Evolutionary conservation across 345 rosid species (phyloP), one percentile per base, ranked within the genome.

Genomic region (Camelina hispida): DNA sequence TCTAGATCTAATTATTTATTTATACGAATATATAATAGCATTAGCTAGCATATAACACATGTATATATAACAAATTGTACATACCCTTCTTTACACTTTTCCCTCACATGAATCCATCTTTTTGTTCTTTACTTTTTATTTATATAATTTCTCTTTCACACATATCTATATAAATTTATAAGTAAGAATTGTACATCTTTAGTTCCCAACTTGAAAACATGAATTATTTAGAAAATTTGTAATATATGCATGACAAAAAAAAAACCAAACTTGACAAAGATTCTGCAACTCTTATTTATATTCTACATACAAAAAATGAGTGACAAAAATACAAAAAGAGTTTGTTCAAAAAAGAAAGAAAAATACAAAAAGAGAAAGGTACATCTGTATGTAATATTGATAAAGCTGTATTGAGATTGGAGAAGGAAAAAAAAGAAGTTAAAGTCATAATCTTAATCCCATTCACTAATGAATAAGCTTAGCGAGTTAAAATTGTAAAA

Each of bases 91-190:
- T 68, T 73, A 37, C 75, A 73, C 81, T 79, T 79, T 79, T 68
- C 81, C 79, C 71, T 54, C 75, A 72, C 75, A 73, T 79, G 74
- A 79, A 73, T 73, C 71, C 70, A 34, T 79, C 79, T 73, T 73
- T 79, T 73, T 67, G 81, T 79, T 79, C 81, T 73, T 67, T 68
- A 11, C 73, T 68, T 47, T 42, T 48, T 72, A 22, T 9, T 34
- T 7, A 6, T 34, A 6, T 34, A 34, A n/a, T 54, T 51, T 61
- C 13, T 72, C 63, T 71, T 71, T 72, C 61, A 62, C 54, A 70
- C 60, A 69, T 51, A 62, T 55, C 30, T 28, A 48, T 52, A 14
- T 5, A 20, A 7, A 30, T n/a, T 28, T 28, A 28, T 8, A 23
- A 23, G 25, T 23, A 35, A 46, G 3, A 17, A 68, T 10, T 53